Base-by-base conservation (phyloP, 2,329 filamentous ascomycete species). In the Teratosphaeria nubilosa region DNA sequence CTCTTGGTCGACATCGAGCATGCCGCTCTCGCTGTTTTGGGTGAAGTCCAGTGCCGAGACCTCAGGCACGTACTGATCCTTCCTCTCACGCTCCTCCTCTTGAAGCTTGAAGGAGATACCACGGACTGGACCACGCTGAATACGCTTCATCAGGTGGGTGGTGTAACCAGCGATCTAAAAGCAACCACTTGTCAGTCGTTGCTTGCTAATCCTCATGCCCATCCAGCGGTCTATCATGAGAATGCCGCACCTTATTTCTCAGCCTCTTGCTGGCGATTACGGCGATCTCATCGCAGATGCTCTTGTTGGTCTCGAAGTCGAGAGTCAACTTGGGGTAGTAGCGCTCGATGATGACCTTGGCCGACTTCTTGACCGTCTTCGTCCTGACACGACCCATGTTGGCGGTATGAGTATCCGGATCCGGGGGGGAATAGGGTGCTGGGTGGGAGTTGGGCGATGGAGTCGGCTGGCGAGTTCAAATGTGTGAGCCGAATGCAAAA, bases 71-170 rank as follows among this genome's bases (percentile, higher is more conserved):
- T 96, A 99, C 84, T 99, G 94, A 84, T 99, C 94, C 89, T 99
- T 99, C 78, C 94, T 88, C 83, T 99, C 94, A 85, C 94, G 90
- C 87, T 99, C 94, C 84, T 99, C 94, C 84, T 99, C 94, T 83
- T 99, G 94, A 63, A 99, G 90, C 86, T 99, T 99, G 91, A 99
- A 99, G 80, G 95, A 99, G 82, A 99, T 99, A 84, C 94, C 94
- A 73, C 94, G 95, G 80, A 99, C 94, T 68, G 94, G 94, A 68
- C 94, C 94, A 78, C 94, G 91, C 85, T 97, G 94, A 73, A 99
- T 99, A 80, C 94, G 94, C 87, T 97, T 97, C 95, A 99, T 99
- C 80, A 73, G 69, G 65, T 95, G 91, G 69, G 94, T 97, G 73
- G 92, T 96, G 86, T 96, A 97, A 73, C 94, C 94, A 75, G 94